Evolutionary conservation across 345 rosid species (phyloP).

Genomic region (Eucalyptus microcorys): DNA sequence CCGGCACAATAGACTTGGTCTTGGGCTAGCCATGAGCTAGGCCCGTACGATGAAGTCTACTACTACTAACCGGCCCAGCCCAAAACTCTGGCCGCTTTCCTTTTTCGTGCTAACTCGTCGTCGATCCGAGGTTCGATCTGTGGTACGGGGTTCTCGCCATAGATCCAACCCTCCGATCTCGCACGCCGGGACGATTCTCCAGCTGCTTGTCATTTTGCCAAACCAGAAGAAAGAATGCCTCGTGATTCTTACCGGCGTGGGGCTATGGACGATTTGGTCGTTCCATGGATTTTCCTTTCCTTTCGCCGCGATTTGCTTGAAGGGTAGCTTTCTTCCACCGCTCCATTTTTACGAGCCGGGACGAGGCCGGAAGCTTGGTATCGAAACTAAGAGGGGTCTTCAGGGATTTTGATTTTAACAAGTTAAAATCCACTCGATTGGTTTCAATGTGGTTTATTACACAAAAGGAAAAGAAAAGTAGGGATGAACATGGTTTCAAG

Average conservation of each 20-base stretch:
- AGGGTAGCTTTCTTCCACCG: background rate
- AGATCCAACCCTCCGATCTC: background rate
- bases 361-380: accelerated
- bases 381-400: background rate
- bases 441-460: background rate
- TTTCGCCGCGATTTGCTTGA: background rate
- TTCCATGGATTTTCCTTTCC: background rate
- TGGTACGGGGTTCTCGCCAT: background rate
- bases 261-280: background rate
- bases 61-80: background rate
- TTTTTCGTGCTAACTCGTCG: background rate
- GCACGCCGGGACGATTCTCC: background rate
- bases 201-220: background rate
- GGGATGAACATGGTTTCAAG: accelerated
- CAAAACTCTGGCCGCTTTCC: background rate
- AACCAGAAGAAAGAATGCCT: background rate
- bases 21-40: background rate
- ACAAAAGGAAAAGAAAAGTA: background rate
- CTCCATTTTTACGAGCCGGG: background rate
- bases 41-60: background rate
- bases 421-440: background rate
- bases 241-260: accelerated
- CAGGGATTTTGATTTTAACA: background rate
- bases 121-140: background rate
- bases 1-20: background rate